Evolutionary conservation across 805 yeast species (phyloP).

Genomic region (Metschnikowia baotianmanensis): DNA sequence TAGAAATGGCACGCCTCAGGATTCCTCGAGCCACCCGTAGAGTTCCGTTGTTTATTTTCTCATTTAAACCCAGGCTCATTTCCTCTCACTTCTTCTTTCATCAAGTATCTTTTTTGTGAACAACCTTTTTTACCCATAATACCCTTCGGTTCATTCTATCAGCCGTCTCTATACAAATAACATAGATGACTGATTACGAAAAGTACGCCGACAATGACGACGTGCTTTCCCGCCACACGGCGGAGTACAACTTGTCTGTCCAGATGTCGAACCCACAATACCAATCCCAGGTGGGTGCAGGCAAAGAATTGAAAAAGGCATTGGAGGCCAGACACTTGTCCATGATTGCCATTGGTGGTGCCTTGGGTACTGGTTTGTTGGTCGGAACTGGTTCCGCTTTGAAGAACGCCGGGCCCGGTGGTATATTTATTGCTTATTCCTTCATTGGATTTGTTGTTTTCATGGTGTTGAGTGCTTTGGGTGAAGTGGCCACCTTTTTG

Average conservation of each 20-base stretch:
- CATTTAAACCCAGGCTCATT: not conserved
- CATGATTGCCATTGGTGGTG: constrained; percentile 82
- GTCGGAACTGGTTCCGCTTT: constrained; percentile 76
- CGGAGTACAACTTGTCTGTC: constrained; percentile 47
- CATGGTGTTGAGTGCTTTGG: constrained; percentile 50
- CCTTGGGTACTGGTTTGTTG: constrained; percentile 76
- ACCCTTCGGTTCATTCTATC: no score
- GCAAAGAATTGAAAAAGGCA: constrained; percentile 42
- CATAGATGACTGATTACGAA: constrained; percentile 19
- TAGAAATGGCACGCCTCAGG: constrained; percentile 1
- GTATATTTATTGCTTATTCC: constrained; percentile 62
- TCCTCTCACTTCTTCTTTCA: not conserved
- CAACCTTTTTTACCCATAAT: not conserved
- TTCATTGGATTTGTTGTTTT: constrained; percentile 70
- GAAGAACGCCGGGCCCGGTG: constrained; percentile 67
- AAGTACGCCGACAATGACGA: constrained; percentile 28
- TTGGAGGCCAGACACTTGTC: constrained; percentile 53
- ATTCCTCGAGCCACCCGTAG: not conserved
- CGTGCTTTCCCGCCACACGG: constrained; percentile 41
- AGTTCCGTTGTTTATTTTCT: no score
- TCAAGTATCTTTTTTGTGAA: not conserved
- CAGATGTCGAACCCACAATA: constrained; percentile 43
- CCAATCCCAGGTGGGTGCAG: constrained; percentile 35
- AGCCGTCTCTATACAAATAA: no score
- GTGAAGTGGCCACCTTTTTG: constrained; percentile 66